Percentiles rank a stretch among this genome's conserved stretches.
Conservation (phyloP, 1,284 basidiomycete species). For the Rhizopogon hawkerae region DNA sequence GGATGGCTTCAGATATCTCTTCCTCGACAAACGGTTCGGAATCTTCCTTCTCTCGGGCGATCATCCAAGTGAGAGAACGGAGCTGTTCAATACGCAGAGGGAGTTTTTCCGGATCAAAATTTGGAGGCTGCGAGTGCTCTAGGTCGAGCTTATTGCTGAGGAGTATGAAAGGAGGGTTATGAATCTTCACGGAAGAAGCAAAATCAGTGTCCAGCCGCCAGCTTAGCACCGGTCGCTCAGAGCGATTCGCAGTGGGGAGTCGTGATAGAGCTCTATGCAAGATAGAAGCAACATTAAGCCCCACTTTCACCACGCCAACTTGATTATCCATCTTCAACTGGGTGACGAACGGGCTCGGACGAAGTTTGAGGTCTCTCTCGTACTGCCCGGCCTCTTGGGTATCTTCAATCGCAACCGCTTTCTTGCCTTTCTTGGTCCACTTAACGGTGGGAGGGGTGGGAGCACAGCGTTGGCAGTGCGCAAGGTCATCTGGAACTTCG, state of each 20-base stretch:
- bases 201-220: conserved; percentile 82
- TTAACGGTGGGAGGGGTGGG: conserved; percentile 68
- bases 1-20: conserved; percentile 85
- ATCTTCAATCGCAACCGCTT: conserved; percentile 71
- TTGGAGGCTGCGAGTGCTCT: conserved; percentile 69
- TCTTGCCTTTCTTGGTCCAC: conserved; percentile 61
- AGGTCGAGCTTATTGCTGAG: conserved; percentile 73
- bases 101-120: conserved; percentile 48
- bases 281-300: conserved; percentile 81
- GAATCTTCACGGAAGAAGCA: conserved; percentile 53
- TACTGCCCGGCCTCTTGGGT: conserved; percentile 77
- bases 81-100: conserved; percentile 78
- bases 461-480: conserved; percentile 67
- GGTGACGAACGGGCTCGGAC: conserved; percentile 82
- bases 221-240: conserved; percentile 49
- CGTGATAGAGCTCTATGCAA: conserved; percentile 82
- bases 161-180: conserved; percentile 58
- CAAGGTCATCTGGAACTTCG: conserved; percentile 32
- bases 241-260: conserved; percentile 54
- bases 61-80: conserved; percentile 91
- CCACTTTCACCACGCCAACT: conserved; percentile 72
- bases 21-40: conserved; percentile 81
- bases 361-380: conserved; percentile 79
- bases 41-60: conserved; percentile 64
- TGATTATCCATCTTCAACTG: conserved; percentile 71